A percentile compares a stretch with the other conserved stretches of the same genome.
phyloP scores from a whole-genome alignment of 2,329 filamentous ascomycete genomes.

The Nigrospora osmanthi region DNA sequence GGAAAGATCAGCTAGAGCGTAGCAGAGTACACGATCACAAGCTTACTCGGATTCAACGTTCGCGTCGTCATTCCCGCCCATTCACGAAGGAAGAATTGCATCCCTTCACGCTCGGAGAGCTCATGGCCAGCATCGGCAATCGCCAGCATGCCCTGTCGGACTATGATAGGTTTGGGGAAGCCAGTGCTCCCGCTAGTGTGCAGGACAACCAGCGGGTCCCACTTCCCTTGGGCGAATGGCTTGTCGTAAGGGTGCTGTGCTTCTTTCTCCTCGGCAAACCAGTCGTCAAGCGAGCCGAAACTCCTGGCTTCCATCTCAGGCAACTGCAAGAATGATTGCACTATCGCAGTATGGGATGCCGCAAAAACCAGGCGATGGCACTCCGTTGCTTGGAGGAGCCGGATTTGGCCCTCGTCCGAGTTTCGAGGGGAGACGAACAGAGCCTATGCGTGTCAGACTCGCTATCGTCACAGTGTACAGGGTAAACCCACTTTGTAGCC shows the following conservation, averaged over 20 bases:
- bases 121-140: constrained; percentile 21
- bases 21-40: not conserved
- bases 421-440: constrained; percentile 34
- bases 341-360: constrained; percentile 13
- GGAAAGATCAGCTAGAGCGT: not conserved
- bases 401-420: constrained; percentile 28
- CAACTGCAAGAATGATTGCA: constrained; percentile 28
- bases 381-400: constrained; percentile 28
- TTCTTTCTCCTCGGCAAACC: constrained; percentile 26
- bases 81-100: constrained; percentile 7
- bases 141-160: constrained; percentile 25
- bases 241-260: constrained; percentile 28
- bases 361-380: constrained; percentile 26
- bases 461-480: not conserved
- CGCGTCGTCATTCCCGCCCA: constrained; percentile 1
- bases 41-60: not conserved
- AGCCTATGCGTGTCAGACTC: constrained; percentile 12
- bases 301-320: constrained; percentile 27
- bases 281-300: constrained; percentile 21
- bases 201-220: constrained; percentile 31
- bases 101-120: constrained; percentile 14
- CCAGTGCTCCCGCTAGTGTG: constrained; percentile 40
- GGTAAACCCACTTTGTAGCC: constrained; percentile 12
- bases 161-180: constrained; percentile 34
- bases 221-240: constrained; percentile 31